Base-by-base conservation (phyloP, 1,284 basidiomycete species). In the Ustilago loliicola region DNA sequence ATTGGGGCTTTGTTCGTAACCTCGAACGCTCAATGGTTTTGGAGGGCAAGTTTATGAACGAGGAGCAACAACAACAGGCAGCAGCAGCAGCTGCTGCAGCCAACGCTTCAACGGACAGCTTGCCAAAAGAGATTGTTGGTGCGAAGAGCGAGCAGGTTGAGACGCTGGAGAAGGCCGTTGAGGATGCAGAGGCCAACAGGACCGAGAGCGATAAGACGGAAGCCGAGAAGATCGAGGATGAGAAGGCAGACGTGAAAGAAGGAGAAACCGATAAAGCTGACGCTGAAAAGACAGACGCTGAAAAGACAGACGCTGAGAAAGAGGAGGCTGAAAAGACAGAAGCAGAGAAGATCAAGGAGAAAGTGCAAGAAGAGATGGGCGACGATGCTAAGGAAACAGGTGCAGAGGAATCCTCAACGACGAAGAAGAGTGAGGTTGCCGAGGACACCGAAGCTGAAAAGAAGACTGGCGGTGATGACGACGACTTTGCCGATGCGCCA, bases 21-120 rank as follows among this genome's bases (percentile, higher is more conserved):
- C 62, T 86, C n/a, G 85, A 86, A 62, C 77, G 85, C 5, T 77
- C 81, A 11, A 72, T 86, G 17, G 83, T 86, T 3, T 56, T 86
- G 6, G 85, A 86, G 56, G 85, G 85, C 60, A 85, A 84, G 51
- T 60, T 74, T 36, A 72, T 75, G 48, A 72, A 78, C 40, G 83
- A 85, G 29, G 72, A 79, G 38, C 51, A 57, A 15, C 54, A 50
- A 50, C 42, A 45, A 21, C 42, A 45, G 21, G 42, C 42, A 45
- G 48, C 27, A 11, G 48, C 48, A 10, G 5, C 42, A 25, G n/a
- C 45, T 38, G 6, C 34, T 13, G 61, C 60, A 23, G 68, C 58
- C 17, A 76, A 61, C 47, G 45, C 59, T 15, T 48, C 68, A 13
- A 55, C 70, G 11, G 32, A 61, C 8, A 64, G 73, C 25, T 51